Evolutionary conservation across 2,329 filamentous ascomycete species (phyloP).

Genomic region (Ophiostoma perfectum): DNA sequence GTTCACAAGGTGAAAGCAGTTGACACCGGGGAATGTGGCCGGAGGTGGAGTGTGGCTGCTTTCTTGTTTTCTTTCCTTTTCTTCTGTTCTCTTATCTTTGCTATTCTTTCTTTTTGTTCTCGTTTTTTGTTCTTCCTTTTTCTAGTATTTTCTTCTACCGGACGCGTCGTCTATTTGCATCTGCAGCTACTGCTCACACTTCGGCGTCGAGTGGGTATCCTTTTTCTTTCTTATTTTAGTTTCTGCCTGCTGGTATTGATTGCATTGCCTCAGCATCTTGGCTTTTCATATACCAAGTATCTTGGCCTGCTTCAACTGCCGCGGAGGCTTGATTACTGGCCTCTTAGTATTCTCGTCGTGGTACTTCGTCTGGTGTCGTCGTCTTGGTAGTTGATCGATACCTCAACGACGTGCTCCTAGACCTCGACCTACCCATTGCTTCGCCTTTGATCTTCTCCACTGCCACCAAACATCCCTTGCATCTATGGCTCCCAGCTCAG

Average conservation of each 20-base stretch:
- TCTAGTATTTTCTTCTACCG: not conserved
- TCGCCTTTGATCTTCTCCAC: not conserved
- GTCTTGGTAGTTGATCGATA: too few species aligned
- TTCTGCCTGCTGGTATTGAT: too few species aligned
- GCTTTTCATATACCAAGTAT: too few species aligned
- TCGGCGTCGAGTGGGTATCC: not conserved
- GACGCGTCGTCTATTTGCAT: not conserved
- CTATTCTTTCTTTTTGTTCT: not conserved
- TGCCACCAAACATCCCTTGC: not conserved
- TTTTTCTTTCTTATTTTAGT: not conserved
- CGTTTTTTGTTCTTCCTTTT: not conserved
- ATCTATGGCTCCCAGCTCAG: not conserved
- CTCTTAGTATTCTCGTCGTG: too few species aligned
- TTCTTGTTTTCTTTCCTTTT: not conserved
- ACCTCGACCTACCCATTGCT: not conserved
- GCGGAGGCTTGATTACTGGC: too few species aligned
- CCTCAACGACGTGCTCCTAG: too few species aligned
- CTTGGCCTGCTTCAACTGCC: too few species aligned
- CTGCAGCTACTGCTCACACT: not conserved
- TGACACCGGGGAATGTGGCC: not conserved
- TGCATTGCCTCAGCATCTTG: too few species aligned
- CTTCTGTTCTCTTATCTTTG: not conserved
- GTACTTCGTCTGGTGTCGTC: too few species aligned
- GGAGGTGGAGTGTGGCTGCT: not conserved
- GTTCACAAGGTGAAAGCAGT: not conserved